Conservation (phyloP, 1,139 yeast species). For the Meyerozyma guilliermondii region DNA sequence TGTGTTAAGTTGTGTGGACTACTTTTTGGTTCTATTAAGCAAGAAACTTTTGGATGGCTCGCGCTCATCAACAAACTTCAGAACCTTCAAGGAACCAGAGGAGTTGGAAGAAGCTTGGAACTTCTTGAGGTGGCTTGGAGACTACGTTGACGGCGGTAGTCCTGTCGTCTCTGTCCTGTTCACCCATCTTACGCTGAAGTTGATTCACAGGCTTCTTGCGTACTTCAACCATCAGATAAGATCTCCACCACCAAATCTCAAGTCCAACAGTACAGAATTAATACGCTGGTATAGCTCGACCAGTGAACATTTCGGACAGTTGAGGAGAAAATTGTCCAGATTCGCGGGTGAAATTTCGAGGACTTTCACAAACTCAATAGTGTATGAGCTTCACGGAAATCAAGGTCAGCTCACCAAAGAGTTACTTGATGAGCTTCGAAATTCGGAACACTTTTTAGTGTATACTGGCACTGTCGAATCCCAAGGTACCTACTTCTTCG, state of each 20-base stretch:
- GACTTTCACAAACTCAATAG: slow-evolving; percentile 72
- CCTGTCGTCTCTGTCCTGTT: slow-evolving; percentile 77
- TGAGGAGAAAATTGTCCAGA: slow-evolving; percentile 79
- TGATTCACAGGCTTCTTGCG: slow-evolving; percentile 63
- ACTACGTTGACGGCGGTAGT: slow-evolving; percentile 77
- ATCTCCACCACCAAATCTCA: slow-evolving; percentile 49
- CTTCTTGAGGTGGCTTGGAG: slow-evolving; percentile 69
- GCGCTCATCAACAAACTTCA: slow-evolving; percentile 55
- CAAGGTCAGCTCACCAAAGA: slow-evolving; percentile 50
- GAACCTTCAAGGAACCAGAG: slow-evolving; percentile 91
- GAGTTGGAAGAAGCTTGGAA: slow-evolving; percentile 77
- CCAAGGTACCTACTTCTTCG: slow-evolving; percentile 72
- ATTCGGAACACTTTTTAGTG: slow-evolving; percentile 71
- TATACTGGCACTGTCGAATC: slow-evolving; percentile 72
- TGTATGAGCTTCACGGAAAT: slow-evolving; percentile 48
- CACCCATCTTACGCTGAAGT: slow-evolving; percentile 57
- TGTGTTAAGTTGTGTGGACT: slow-evolving; percentile 69
- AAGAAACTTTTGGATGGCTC: slow-evolving; percentile 77
- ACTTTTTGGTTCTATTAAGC: slow-evolving; percentile 66
- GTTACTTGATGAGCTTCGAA: slow-evolving; percentile 53
- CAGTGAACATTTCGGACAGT: slow-evolving; percentile 78
- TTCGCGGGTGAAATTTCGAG: slow-evolving; percentile 66
- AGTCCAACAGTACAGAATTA: slow-evolving; percentile 50
- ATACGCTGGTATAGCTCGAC: slow-evolving; percentile 78
- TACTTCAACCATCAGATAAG: slow-evolving; percentile 70